Percentiles rank a stretch among this genome's conserved stretches.
Evolutionary conservation across 2,329 filamentous ascomycete species (phyloP).

Genomic region (Aspergillus terreus): DNA sequence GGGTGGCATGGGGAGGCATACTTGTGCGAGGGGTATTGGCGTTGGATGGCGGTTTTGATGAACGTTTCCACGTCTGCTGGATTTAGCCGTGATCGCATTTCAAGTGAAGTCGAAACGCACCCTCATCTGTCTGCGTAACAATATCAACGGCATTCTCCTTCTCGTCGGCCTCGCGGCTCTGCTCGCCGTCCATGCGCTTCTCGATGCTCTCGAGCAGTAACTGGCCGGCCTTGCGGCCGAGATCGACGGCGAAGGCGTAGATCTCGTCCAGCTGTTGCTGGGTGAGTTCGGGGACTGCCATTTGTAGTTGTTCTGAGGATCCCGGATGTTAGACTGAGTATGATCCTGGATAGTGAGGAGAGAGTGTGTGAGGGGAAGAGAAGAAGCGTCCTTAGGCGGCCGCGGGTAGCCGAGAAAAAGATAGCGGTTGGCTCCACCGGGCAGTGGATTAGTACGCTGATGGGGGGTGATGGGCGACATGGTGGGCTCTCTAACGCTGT

Average conservation of each 20-base stretch:
- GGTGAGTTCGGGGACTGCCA: conserved; percentile 19
- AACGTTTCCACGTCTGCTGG: conserved; percentile 65
- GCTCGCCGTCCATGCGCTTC: conserved; percentile 47
- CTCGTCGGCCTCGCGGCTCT: conserved; percentile 48
- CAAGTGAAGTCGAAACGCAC: too few species aligned
- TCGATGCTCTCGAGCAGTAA: conserved; percentile 64
- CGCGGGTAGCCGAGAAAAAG: too few species aligned
- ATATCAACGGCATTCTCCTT: conserved; percentile 76
- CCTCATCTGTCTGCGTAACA: conserved; percentile 72
- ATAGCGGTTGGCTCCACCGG: too few species aligned
- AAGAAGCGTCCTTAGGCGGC: too few species aligned
- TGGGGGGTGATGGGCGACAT: too few species aligned
- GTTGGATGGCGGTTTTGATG: conserved; percentile 57
- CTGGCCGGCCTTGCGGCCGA: conserved; percentile 66
- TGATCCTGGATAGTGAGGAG: neutral
- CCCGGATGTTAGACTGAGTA: too few species aligned
- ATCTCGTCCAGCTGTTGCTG: conserved; percentile 57
- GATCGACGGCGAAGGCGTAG: conserved; percentile 66
- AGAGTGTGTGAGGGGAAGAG: neutral
- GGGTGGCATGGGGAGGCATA: conserved; percentile 36
- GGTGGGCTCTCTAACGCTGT: too few species aligned
- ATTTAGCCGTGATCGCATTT: too few species aligned
- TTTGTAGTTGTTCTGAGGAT: conserved; percentile 4
- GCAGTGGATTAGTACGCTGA: too few species aligned
- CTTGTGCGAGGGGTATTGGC: conserved; percentile 64